Conservation (phyloP, 2,329 filamentous ascomycete genomes). For the Xylariaceae sp. region DNA sequence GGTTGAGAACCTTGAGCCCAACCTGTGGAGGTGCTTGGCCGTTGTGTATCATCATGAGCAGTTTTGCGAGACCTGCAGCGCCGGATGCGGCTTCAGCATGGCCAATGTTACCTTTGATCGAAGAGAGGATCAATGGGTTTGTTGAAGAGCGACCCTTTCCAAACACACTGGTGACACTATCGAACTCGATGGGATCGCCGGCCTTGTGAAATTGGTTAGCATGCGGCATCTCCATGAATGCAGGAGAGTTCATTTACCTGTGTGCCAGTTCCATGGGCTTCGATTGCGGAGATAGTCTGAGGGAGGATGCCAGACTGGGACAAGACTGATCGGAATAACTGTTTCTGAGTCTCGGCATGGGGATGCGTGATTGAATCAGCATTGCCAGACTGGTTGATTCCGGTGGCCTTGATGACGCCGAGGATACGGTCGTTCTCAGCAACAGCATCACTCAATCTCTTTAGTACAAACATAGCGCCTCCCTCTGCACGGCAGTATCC, state of each 20-base stretch:
- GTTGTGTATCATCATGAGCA: slow-evolving; percentile 31
- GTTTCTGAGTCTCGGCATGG: slow-evolving; percentile 16
- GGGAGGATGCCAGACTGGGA: slow-evolving; percentile 48
- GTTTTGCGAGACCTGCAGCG: slow-evolving; percentile 25
- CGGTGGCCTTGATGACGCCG: slow-evolving; percentile 17
- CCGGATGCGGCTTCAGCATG: slow-evolving; percentile 29
- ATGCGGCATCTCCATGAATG: not conserved
- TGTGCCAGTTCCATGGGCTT: slow-evolving; percentile 63
- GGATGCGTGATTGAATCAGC: slow-evolving; percentile 26
- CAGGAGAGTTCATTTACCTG: slow-evolving; percentile 35
- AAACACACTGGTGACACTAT: slow-evolving; percentile 23
- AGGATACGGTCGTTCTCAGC: slow-evolving; percentile 17
- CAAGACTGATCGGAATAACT: slow-evolving; percentile 48
- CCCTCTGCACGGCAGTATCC: slow-evolving; percentile 19
- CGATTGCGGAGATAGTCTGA: slow-evolving; percentile 55
- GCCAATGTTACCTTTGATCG: slow-evolving; percentile 27
- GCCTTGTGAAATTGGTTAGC: slow-evolving; percentile 23
- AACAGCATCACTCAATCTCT: not conserved
- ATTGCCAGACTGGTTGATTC: slow-evolving; percentile 19
- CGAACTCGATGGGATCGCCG: slow-evolving; percentile 57
- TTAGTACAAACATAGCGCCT: slow-evolving; percentile 13
- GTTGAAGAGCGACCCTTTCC: slow-evolving; percentile 40
- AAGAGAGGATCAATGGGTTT: slow-evolving; percentile 35
- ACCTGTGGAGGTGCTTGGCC: slow-evolving; percentile 10
- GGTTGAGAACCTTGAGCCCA: slow-evolving; percentile 15